Conservation (phyloP, 257 asterid species). For the Galeopsis tetrahit region DNA sequence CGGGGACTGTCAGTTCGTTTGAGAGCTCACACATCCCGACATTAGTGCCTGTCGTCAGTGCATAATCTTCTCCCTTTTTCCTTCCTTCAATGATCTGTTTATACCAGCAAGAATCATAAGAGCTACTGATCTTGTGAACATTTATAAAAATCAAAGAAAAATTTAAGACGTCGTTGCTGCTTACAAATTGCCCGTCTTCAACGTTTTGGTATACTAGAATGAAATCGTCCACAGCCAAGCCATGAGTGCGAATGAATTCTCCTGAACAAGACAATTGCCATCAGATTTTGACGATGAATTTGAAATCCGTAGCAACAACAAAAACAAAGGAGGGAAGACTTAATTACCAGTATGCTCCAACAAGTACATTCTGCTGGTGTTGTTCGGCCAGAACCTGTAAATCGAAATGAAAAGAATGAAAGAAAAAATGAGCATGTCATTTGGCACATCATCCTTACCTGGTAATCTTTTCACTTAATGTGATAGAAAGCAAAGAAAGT, state of each 20-base stretch:
- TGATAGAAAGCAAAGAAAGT: no score
- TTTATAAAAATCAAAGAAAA: not conserved
- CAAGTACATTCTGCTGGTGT: constrained; percentile 66
- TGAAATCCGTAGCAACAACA: no score
- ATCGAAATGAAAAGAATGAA: not conserved
- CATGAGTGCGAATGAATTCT: constrained; percentile 47
- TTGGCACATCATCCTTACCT: no score
- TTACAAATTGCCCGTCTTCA: constrained; percentile 56
- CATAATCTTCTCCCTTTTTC: constrained; percentile 35
- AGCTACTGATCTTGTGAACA: constrained; percentile 20
- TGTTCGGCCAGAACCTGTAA: constrained; percentile 66
- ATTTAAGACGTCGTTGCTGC: constrained; percentile 1
- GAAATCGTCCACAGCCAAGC: constrained; percentile 47
- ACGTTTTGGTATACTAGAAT: constrained; percentile 52
- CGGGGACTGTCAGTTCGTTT: constrained; percentile 15
- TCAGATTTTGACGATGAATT: constrained; percentile 1
- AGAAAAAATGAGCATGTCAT: not conserved
- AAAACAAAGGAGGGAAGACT: no score
- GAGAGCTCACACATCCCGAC: constrained; percentile 21
- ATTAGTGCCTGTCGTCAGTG: constrained; percentile 20
- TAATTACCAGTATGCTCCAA: constrained; percentile 58
- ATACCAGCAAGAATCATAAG: not conserved
- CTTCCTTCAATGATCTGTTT: constrained; percentile 53
- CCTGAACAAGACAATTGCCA: constrained; percentile 37
- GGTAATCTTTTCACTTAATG: no score